These are phyloP conservation scores for Trichoderma sp. DNA, from an alignment of 2,329 filamentous ascomycete genomes.

Conservation along the genomic window DNA sequence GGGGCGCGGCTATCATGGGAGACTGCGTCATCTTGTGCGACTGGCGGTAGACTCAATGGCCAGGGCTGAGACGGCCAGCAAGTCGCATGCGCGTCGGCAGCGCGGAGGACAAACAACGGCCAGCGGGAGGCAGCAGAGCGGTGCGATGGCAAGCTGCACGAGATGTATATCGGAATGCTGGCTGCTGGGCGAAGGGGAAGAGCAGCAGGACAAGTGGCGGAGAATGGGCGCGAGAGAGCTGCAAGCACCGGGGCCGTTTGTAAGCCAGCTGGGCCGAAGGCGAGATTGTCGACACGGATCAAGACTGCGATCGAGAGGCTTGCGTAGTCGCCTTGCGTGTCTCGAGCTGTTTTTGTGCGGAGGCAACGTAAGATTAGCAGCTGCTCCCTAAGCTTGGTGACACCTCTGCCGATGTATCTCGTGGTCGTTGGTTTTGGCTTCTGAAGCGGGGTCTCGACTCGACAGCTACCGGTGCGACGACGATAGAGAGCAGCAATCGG, in stretches of 20 bases:
- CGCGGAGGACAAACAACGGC: slow-evolving; percentile 11
- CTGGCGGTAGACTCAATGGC: slow-evolving; percentile 11
- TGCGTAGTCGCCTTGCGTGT: slow-evolving; percentile 10
- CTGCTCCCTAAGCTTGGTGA: slow-evolving; percentile 1
- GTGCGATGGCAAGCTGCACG: slow-evolving; percentile 9
- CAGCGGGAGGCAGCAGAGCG: slow-evolving; percentile 6
- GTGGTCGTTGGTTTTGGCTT: not conserved
- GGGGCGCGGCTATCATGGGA: slow-evolving; percentile 91
- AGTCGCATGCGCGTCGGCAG: slow-evolving; percentile 19
- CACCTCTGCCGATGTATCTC: slow-evolving; percentile 2
- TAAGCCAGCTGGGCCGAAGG: not conserved
- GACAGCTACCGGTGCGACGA: not conserved
- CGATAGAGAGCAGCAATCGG: not conserved
- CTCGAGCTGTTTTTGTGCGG: slow-evolving; percentile 11
- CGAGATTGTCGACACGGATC: not conserved
- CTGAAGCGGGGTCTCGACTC: not conserved
- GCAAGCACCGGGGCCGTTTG: not conserved
- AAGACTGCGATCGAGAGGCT: not conserved
- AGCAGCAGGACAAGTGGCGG: not conserved
- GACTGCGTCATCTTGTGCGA: slow-evolving; percentile 67
- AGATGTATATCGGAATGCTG: not conserved
- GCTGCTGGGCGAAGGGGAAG: not conserved
- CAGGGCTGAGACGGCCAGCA: slow-evolving; percentile 15
- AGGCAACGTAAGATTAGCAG: slow-evolving; percentile 9
- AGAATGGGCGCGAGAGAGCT: not conserved